Percentiles rank a stretch among this genome's conserved stretches.
These are phyloP conservation scores for Chaetoceros muelleri DNA, from an alignment of 108 stramenopile species.

Conservation along the genomic window DNA sequence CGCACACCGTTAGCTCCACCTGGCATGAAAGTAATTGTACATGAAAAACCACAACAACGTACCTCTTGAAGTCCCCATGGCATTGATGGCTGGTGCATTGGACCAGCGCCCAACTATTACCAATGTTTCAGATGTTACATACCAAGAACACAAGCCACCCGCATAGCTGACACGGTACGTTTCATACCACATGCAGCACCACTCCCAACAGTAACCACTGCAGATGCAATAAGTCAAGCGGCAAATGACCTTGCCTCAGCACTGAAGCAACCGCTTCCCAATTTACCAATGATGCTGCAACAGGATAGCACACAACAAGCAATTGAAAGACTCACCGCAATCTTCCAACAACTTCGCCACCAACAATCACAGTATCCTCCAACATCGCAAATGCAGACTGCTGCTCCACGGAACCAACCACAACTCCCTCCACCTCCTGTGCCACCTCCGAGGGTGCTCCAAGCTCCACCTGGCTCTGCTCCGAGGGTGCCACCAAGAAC, in stretches of 20 bases:
- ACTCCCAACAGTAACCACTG: background rate
- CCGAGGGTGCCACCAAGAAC: too few species aligned
- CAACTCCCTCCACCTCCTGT: too few species aligned
- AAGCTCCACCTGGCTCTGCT: too few species aligned
- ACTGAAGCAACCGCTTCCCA: too few species aligned
- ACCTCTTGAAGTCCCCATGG: constrained; percentile 10
- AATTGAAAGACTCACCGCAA: background rate
- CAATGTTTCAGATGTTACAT: constrained; percentile 6
- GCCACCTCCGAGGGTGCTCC: too few species aligned
- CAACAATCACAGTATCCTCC: background rate
- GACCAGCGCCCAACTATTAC: constrained; percentile 12
- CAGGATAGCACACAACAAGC: constrained; percentile 1
- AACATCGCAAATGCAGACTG: constrained; percentile 3
- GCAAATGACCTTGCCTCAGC: background rate
- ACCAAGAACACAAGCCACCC: constrained; percentile 4
- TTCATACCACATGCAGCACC: constrained; percentile 10
- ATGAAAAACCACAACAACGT: constrained; percentile 12
- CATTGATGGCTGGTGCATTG: constrained; percentile 15
- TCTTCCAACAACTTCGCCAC: background rate
- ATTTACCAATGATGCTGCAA: background rate
- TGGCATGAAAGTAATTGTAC: constrained; percentile 21
- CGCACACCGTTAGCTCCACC: constrained; percentile 29
- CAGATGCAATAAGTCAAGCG: constrained; percentile 10
- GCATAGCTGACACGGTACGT: constrained; percentile 18
- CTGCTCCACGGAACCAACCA: constrained; percentile 1